These are phyloP conservation scores for Didymellaceae sp. DNA, from an alignment of 2,329 filamentous ascomycete species.

Conservation along the genomic window DNA sequence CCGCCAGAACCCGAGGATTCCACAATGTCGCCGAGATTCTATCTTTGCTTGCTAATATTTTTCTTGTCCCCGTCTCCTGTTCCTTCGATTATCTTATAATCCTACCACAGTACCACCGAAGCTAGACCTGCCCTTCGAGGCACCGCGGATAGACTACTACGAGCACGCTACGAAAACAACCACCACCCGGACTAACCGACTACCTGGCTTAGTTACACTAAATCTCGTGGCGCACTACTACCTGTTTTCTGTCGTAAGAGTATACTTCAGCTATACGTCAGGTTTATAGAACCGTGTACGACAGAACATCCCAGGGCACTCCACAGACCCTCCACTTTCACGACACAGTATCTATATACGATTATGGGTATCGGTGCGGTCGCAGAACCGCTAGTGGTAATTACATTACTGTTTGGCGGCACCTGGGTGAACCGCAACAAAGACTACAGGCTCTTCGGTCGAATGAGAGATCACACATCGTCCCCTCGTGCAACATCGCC, in stretches of 20 bases:
- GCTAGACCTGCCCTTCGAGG: not conserved
- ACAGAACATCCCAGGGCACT: not conserved
- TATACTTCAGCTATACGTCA: not conserved
- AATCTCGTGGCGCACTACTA: not conserved
- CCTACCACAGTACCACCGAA: not conserved
- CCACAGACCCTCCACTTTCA: not conserved
- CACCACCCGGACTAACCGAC: not conserved
- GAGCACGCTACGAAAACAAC: conserved; percentile 1
- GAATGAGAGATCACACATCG: conserved; percentile 25
- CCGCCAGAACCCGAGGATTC: conserved; percentile 13
- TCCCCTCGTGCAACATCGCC: conserved; percentile 49
- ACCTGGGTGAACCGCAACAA: conserved; percentile 66
- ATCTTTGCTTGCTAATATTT: not conserved
- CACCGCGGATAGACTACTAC: not conserved
- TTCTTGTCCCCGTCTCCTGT: not conserved
- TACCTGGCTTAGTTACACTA: not conserved
- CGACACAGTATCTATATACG: not conserved
- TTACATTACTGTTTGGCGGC: conserved; percentile 65
- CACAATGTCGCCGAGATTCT: conserved; percentile 7
- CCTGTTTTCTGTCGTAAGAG: not conserved
- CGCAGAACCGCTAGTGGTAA: conserved; percentile 67
- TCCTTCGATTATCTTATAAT: not conserved
- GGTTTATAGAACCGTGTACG: not conserved
- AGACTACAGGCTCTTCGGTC: conserved; percentile 45
- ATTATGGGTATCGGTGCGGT: conserved; percentile 63